A percentile compares a stretch with the other conserved stretches of the same genome.
Conservation (phyloP, 140 eudicot species). For the Bidens hawaiensis region DNA sequence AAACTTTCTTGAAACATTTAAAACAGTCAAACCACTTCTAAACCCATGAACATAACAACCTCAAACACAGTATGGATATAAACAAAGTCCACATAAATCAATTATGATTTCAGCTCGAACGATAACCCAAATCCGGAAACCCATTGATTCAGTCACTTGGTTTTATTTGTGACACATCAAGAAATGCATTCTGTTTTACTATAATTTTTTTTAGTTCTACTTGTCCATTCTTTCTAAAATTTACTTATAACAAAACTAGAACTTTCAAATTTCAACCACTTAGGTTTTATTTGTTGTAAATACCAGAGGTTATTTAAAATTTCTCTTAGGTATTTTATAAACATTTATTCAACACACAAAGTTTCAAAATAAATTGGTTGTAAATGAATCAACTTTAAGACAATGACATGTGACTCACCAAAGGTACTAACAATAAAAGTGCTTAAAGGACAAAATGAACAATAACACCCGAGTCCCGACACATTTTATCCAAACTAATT, state of each 20-base stretch:
- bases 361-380: constrained; percentile 11
- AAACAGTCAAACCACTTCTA: constrained; percentile 11
- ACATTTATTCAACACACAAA: constrained; percentile 6
- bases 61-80: neutral
- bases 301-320: neutral
- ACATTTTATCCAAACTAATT: constrained; percentile 19
- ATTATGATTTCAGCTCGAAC: constrained; percentile 16
- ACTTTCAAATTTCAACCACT: too few species aligned
- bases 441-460: constrained; percentile 30
- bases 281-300: neutral
- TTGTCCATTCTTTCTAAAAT: too few species aligned
- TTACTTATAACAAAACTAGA: too few species aligned
- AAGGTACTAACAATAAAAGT: constrained; percentile 34
- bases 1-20: too few species aligned
- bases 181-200: too few species aligned
- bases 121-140: constrained; percentile 37
- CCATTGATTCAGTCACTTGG: neutral
- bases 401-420: constrained; percentile 37
- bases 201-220: too few species aligned
- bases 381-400: constrained; percentile 33
- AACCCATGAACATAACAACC: constrained; percentile 11
- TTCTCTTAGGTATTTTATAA: neutral
- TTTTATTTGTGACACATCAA: constrained; percentile 12
- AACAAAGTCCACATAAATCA: constrained; percentile 8
- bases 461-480: constrained; percentile 26